Base-by-base conservation (phyloP, 352 stramenopile species). In the Globisporangium irregulare region DNA sequence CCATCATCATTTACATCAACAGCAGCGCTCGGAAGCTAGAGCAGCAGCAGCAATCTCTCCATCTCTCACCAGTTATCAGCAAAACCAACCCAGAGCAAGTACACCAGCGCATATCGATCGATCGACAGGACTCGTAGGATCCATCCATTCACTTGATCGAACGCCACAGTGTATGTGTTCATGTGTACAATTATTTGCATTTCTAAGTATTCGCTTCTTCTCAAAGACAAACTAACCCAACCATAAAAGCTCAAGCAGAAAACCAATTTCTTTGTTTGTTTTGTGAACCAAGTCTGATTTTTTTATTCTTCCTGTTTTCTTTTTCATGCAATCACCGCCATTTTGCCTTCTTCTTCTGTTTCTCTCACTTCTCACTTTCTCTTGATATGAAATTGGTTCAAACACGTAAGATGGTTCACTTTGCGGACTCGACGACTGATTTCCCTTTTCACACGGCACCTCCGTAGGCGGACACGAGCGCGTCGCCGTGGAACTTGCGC, bases 401-500 rank as follows among this genome's bases (percentile, higher is more conserved):
- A 22, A 61, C n/a, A 50, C n/a, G 56, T 32, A 50, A 50, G 29
- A 50, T 43, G 59, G 15, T 36, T n/a, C 32, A n/a, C 36, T 2
- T 15, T 2, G 32, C 18, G 18, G 15, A 1, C 12, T 2, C 4
- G 27, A 32, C 14, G 34, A 48, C 6, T 10, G 36, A 46, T 38
- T 43, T 18, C 48, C 3, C 41, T n/a, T 50, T 67, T 88, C 90
- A 95, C 18, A 94, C 83, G 36, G 84, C 80, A 5, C 73, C 79
- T 27, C 87, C 84, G 68, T 92, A 93, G 60, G 86, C 86, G 6
- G 75, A 74, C 9, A 90, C 64, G 63, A 95, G 79, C 41, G 81
- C 86, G 43, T 94, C 86, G 32, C 79, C 79, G 27, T 95, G 84
- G 70, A 95, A 95, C 58, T 96, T 77, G 56, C 86, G 87, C 86